Percentiles rank a stretch among this genome's conserved stretches.
These are phyloP conservation scores for Epichloe glyceriae DNA, from an alignment of 2,329 filamentous ascomycete genomes.

Conservation along the genomic window DNA sequence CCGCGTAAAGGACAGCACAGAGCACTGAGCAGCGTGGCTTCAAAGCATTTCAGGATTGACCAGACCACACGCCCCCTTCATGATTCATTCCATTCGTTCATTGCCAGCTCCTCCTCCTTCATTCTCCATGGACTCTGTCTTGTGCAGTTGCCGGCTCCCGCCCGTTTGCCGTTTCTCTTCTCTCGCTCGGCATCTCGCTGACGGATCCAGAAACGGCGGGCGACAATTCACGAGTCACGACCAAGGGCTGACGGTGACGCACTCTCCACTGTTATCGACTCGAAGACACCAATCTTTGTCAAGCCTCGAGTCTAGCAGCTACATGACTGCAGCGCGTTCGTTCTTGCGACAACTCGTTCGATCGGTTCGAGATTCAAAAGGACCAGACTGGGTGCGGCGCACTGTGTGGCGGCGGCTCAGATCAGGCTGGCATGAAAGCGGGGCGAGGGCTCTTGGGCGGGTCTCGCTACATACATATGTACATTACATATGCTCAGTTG, in stretches of 20 bases:
- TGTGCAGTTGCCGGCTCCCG: too few relatives aligned
- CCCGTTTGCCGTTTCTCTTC: neutral
- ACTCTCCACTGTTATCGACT: too few relatives aligned
- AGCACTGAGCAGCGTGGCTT: neutral
- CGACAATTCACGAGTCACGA: neutral
- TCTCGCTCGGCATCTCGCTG: neutral
- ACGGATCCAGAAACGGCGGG: neutral
- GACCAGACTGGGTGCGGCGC: neutral
- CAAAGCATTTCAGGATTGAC: neutral
- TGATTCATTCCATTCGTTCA: neutral
- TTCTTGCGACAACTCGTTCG: too few relatives aligned
- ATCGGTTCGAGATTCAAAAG: too few relatives aligned
- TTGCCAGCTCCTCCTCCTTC: neutral
- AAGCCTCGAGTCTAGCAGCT: too few relatives aligned
- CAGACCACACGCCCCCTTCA: neutral
- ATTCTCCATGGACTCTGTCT: too few relatives aligned
- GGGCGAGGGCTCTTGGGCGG: neutral
- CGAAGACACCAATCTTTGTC: too few relatives aligned
- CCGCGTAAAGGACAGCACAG: neutral
- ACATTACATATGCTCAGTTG: too few relatives aligned
- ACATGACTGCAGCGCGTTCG: too few relatives aligned
- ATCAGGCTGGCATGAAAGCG: neutral
- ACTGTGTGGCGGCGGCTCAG: neutral
- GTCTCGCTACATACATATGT: neutral
- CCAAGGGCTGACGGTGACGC: too few relatives aligned